These are phyloP conservation scores for Dryas alaskensis DNA, from an alignment of 306 rosid genomes.

Conservation along the genomic window DNA sequence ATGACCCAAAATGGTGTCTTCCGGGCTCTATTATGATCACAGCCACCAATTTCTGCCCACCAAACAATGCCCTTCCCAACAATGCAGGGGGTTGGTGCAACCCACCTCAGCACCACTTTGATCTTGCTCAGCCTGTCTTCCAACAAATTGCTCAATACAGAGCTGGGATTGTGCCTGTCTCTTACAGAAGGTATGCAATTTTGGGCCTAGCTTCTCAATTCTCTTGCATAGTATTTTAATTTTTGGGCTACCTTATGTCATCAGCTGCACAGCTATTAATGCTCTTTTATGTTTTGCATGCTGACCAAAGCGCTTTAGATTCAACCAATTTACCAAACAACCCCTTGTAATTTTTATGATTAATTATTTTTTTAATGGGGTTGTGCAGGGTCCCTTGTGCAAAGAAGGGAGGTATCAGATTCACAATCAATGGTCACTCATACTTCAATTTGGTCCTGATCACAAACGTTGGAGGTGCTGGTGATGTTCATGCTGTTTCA, in stretches of 20 bases:
- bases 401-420: slow-evolving; percentile 74
- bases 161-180: slow-evolving; percentile 74
- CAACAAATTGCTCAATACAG: slow-evolving; percentile 56
- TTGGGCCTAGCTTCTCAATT: neutral
- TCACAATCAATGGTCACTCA: slow-evolving; percentile 76
- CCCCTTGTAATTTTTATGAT: neutral
- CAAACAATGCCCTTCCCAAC: slow-evolving; percentile 64
- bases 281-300: neutral
- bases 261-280: too few relatives aligned
- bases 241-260: too few relatives aligned
- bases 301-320: neutral
- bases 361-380: neutral
- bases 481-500: slow-evolving; percentile 66
- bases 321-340: neutral
- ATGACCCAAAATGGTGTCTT: slow-evolving; percentile 63
- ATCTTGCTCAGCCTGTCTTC: slow-evolving; percentile 72
- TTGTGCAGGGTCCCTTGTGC: slow-evolving; percentile 59
- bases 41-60: slow-evolving; percentile 80
- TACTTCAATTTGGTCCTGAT: slow-evolving; percentile 72
- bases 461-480: slow-evolving; percentile 81
- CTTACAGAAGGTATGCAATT: slow-evolving; percentile 51
- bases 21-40: slow-evolving; percentile 55
- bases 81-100: slow-evolving; percentile 88
- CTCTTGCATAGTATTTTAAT: too few relatives aligned
- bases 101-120: slow-evolving; percentile 79